Evolutionary conservation across 208 protist genomes (phyloP), one percentile per base, ranked within the genome.

Genomic region (Crithidia fasciculata): DNA sequence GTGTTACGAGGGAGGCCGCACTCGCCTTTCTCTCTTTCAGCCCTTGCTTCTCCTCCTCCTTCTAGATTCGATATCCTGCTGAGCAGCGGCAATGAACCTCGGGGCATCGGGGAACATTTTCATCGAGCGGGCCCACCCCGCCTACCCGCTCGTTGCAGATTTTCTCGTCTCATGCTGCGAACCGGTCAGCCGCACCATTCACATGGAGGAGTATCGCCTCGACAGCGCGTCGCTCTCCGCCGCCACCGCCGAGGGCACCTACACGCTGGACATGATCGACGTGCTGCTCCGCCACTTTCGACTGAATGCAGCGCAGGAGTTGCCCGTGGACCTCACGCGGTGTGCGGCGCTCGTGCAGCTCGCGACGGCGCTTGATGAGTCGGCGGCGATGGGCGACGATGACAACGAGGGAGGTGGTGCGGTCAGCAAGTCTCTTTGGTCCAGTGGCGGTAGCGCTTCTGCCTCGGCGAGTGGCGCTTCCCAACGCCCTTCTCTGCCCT

Each of bases 161-260:
- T 97, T 97, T 66, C 88, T 97, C 41, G 82, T 93, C 40, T 92
- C 89, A 5, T 95, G 90, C 82, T 95, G 88, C 78, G 89, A 97
- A 79, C 93, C 93, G 8, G 90, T 95, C n/a, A 95, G 90, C 63
- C 84, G 93, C 52, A 95, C 93, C 3, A 64, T 82, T 19, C 84
- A 87, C 70, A 83, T 95, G 74, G 86, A 95, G 76, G 82, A 95
- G 76, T 97, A 97, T 79, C 76, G 72, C 61, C 78, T 97, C 16
- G 85, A 89, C 69, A 84, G 82, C 65, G 81, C 83, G 37, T 95
- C 93, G 10, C 80, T 97, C 36, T 93, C 93, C 28, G 90, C 93
- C 2, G 90, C 93, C 28, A 90, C 77, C 41, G 89, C 90, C 4
- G 90, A 97, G 70, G 93, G 90, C 49, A 97, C 87, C 41, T 97